phyloP scores from a whole-genome alignment of 2,329 filamentous ascomycete genomes.

The Alternaria sp. region DNA sequence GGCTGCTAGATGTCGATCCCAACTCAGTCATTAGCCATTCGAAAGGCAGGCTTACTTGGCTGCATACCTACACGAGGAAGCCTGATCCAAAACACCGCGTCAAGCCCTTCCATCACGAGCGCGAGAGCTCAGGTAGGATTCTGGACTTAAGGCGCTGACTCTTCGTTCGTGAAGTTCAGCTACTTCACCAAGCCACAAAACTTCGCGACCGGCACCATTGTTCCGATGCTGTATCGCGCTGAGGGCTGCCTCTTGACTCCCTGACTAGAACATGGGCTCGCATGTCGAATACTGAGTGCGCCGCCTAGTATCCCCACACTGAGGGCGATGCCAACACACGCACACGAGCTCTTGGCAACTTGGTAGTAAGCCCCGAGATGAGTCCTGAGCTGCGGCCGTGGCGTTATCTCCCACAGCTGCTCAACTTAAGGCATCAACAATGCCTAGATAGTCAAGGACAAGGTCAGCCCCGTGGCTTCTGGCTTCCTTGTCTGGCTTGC shows the following conservation, averaged over 20 bases:
- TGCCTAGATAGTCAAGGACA: not conserved
- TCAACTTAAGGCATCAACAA: not conserved
- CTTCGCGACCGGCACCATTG: not conserved
- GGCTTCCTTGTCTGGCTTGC: not conserved
- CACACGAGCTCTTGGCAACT: not conserved
- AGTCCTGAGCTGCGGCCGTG: not conserved
- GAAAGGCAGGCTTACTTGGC: not conserved
- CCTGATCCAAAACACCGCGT: not conserved
- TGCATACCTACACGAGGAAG: not conserved
- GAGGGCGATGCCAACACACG: not conserved
- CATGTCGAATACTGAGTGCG: not conserved
- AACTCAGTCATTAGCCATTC: slow-evolving; percentile 6
- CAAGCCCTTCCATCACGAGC: not conserved
- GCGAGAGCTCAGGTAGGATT: not conserved
- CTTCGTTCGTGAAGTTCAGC: not conserved
- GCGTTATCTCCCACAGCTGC: not conserved
- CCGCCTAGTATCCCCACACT: not conserved
- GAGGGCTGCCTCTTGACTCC: not conserved
- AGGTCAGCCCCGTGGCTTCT: not conserved
- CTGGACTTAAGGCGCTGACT: not conserved
- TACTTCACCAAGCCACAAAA: slow-evolving; percentile 1
- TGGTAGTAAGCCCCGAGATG: not conserved
- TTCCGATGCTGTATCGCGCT: not conserved
- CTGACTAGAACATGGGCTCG: not conserved
- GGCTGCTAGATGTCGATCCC: not conserved